Base-by-base conservation (phyloP, 1,284 basidiomycete species). In the Lentinus polychrous region DNA sequence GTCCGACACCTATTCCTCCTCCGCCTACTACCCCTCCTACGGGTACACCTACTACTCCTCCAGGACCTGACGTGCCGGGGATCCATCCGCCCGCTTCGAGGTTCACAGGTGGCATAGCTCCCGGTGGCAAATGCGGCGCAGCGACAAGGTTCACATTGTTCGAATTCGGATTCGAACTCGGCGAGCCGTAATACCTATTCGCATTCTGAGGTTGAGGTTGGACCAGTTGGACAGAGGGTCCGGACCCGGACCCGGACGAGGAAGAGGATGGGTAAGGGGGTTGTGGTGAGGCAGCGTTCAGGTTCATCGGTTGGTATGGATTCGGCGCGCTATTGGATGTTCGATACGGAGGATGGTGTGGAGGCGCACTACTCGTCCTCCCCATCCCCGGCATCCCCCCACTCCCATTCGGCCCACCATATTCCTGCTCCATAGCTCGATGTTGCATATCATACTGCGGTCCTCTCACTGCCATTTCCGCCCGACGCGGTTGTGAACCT, bases 381-480 rank as follows among this genome's bases (percentile, higher is more conserved):
- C 17, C 45, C 17, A 49, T 31, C 23, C 38, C 41, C 12, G 48
- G 50, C 27, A 52, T 53, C n/a, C 51, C 41, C n/a, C 51, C 41
- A 15, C 47, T 38, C 27, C 57, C 49, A 8, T 52, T 49, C 37
- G 57, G 57, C 3, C 64, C 61, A 54, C 45, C 49, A 34, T 87
- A 88, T 57, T 94, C 91, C 58, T 92, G 86, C 61, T 94, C 89
- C 75, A 96, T 90, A 52, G 86, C 89, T 17, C 87, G 83, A 63
- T 91, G 89, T 64, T 96, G 94, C 78, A 90, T 84, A 57, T 94
- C 93, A 63, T 95, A 97, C 60, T 91, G 88, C 18, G 93, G 91
- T 8, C 89, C 84, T 54, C 84, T 82, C 54, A 96, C 81, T 2
- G 91, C 83, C 68, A 82, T 90, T 67, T 96, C 94, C 17, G 87